Evolutionary conservation across 1,284 basidiomycete species (phyloP).

Genomic region (Puccinia hordei): DNA sequence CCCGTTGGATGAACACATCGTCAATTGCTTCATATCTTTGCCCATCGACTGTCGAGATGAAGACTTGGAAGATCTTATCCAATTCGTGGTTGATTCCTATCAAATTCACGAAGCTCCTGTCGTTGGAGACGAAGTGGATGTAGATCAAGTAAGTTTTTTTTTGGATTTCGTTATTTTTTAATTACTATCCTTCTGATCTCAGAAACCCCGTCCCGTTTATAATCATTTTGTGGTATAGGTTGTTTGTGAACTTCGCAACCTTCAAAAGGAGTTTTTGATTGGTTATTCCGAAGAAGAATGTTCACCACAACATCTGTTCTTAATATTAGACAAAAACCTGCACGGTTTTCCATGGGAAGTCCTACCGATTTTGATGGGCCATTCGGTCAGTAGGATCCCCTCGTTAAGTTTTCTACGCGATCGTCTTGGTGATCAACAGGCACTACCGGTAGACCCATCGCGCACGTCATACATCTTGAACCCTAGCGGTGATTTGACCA

Average conservation of each 20-base stretch:
- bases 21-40: conserved; percentile 83
- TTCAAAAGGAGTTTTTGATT: conserved; percentile 57
- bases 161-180: neutral
- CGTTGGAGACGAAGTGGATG: conserved; percentile 86
- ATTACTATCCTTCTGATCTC: neutral
- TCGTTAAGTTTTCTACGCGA: conserved; percentile 84
- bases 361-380: conserved; percentile 78
- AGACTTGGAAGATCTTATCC: conserved; percentile 90
- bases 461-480: conserved; percentile 86
- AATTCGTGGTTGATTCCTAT: conserved; percentile 90
- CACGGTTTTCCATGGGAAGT: conserved; percentile 95
- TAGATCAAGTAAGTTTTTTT: conserved; percentile 70
- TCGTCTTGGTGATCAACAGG: conserved; percentile 60
- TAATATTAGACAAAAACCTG: conserved; percentile 86
- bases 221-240: conserved; percentile 53
- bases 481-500: conserved; percentile 82
- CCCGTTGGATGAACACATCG: conserved; percentile 69
- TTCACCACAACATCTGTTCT: conserved; percentile 71
- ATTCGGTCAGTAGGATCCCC: conserved; percentile 86
- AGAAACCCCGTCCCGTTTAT: neutral
- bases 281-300: conserved; percentile 35
- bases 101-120: conserved; percentile 88
- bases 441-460: conserved; percentile 65
- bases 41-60: conserved; percentile 81
- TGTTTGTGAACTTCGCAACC: conserved; percentile 69